Evolutionary conservation across 805 yeast species (phyloP).

Genomic region (Ogataea haglerorum): DNA sequence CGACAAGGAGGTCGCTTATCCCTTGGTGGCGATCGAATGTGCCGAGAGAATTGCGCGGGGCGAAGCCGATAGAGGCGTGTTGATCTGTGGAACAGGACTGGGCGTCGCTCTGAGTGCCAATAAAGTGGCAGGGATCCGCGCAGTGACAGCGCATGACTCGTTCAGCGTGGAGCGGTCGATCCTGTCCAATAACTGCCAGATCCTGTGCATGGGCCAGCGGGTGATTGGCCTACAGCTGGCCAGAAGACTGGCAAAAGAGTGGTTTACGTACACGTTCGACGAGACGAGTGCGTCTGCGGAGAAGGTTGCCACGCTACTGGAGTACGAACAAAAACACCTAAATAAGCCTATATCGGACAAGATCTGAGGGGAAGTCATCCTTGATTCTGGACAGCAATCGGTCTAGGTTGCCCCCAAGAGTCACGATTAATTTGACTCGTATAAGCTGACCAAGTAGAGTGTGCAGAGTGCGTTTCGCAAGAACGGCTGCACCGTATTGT

Average conservation of each 20-base stretch:
- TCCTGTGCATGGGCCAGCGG: constrained; percentile 47
- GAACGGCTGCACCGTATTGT: no score
- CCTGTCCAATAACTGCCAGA: constrained; percentile 41
- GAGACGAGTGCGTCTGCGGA: constrained; percentile 38
- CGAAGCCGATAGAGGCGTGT: constrained; percentile 42
- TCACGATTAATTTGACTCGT: no score
- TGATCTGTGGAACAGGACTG: constrained; percentile 47
- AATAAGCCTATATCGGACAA: background rate
- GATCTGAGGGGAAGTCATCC: background rate
- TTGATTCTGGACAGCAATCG: background rate
- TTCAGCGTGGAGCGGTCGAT: constrained; percentile 45
- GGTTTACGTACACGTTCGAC: constrained; percentile 43
- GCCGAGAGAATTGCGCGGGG: constrained; percentile 40
- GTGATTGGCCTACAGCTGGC: constrained; percentile 44
- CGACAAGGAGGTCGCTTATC: constrained; percentile 39
- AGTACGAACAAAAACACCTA: constrained; percentile 14
- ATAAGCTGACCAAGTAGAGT: no score
- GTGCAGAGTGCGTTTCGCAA: no score
- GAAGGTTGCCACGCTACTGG: constrained; percentile 31
- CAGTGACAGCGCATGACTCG: constrained; percentile 47
- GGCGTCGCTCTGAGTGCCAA: constrained; percentile 49
- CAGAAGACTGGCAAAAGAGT: constrained; percentile 40
- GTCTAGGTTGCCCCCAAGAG: background rate
- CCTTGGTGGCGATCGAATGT: constrained; percentile 41
- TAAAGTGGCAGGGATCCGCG: constrained; percentile 45